These are phyloP conservation scores for Rubroboletus pulcherrimus DNA, from an alignment of 768 basidiomycete species.

Conservation along the genomic window DNA sequence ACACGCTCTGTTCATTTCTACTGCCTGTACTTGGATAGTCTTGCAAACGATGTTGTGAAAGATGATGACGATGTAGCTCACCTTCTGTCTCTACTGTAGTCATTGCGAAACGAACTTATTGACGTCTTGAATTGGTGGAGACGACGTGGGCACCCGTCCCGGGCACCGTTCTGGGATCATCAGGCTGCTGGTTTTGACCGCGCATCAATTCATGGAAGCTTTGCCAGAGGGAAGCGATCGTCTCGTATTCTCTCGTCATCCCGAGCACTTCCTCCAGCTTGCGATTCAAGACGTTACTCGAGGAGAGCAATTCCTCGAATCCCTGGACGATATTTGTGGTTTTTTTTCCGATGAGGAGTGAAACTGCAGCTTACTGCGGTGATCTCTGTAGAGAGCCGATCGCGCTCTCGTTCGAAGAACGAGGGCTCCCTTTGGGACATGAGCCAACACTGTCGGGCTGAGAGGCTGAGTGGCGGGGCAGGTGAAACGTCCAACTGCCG, in stretches of 20 bases:
- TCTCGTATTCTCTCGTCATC: constrained; percentile 90
- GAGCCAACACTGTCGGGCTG: background rate
- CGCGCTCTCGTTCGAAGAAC: constrained; percentile 80
- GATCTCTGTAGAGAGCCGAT: constrained; percentile 70
- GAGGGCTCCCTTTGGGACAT: constrained; percentile 40
- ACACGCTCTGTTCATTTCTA: constrained; percentile 22
- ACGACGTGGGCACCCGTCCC: constrained; percentile 73
- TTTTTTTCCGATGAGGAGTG: background rate
- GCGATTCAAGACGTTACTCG: constrained; percentile 82
- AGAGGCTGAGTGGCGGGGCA: background rate
- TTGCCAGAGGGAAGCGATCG: constrained; percentile 81
- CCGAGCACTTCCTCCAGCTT: constrained; percentile 90
- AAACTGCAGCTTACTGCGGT: constrained; percentile 48
- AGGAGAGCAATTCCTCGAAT: constrained; percentile 83
- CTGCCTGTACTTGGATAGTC: constrained; percentile 39
- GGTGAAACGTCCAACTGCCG: background rate
- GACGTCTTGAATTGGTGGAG: constrained; percentile 27
- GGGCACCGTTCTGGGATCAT: constrained; percentile 40
- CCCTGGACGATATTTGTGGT: constrained; percentile 43
- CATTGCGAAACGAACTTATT: constrained; percentile 5
- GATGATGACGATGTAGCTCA: constrained; percentile 18
- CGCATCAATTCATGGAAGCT: constrained; percentile 78
- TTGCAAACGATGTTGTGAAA: constrained; percentile 23
- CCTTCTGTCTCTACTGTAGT: constrained; percentile 9
- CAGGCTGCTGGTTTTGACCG: constrained; percentile 36